These are phyloP conservation scores for Epichloe sp. DNA, from an alignment of 2,329 filamentous ascomycete genomes.

Conservation along the genomic window DNA sequence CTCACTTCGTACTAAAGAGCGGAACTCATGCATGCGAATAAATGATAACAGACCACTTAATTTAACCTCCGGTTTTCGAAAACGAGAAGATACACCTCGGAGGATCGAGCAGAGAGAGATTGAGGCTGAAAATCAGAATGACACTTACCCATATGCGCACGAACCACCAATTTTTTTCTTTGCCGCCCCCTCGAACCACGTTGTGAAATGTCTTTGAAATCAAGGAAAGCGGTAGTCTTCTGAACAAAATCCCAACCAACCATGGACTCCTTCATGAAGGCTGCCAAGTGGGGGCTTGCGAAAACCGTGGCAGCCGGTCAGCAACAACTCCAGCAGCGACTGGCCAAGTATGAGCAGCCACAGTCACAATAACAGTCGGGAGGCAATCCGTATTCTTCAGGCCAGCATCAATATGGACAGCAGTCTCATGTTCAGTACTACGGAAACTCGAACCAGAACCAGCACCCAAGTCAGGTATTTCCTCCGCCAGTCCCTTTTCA, in stretches of 20 bases:
- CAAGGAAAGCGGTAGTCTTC: background rate
- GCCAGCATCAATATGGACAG: background rate
- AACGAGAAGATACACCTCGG: background rate
- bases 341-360: slow-evolving; percentile 6
- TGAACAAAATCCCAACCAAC: background rate
- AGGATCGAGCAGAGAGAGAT: too few species aligned
- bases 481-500: background rate
- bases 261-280: slow-evolving; percentile 9
- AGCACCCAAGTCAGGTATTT: background rate
- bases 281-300: slow-evolving; percentile 7
- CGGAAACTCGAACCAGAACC: background rate
- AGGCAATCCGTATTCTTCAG: background rate
- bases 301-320: slow-evolving; percentile 9
- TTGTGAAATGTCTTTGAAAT: too few species aligned
- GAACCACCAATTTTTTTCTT: too few species aligned
- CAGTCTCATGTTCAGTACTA: background rate
- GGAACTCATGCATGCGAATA: background rate
- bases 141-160: too few species aligned
- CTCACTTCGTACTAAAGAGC: background rate
- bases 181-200: too few species aligned
- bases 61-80: background rate
- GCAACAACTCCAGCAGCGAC: slow-evolving; percentile 8
- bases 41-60: background rate
- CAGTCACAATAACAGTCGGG: background rate
- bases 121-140: too few species aligned